Evolutionary conservation across 164 flowering plant genomes (phyloP).

Genomic region (Dillenia turbinata): DNA sequence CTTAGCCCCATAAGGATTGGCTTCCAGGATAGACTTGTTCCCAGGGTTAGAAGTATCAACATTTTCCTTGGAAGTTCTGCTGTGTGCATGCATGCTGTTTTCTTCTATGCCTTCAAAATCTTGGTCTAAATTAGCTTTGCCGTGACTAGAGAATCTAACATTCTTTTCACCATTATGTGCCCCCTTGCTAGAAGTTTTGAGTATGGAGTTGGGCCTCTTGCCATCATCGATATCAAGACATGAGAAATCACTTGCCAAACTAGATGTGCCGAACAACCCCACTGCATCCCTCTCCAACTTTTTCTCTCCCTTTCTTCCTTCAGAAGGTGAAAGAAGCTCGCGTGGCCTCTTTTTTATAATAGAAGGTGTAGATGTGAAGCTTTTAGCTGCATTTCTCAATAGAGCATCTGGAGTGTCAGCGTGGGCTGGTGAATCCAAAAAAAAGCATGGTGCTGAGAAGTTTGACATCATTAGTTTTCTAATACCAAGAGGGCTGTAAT

Average conservation of each 20-base stretch:
- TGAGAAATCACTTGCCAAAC: constrained; percentile 42
- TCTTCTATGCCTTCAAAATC: constrained; percentile 12
- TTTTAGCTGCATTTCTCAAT: constrained; percentile 83
- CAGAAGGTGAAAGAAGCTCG: constrained; percentile 76
- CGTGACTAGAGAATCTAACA: constrained; percentile 13
- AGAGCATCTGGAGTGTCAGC: constrained; percentile 71
- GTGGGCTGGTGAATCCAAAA: constrained; percentile 81
- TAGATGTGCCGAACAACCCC: constrained; percentile 27
- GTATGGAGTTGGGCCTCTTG: constrained; percentile 5
- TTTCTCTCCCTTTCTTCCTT: constrained; percentile 67
- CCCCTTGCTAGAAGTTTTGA: constrained; percentile 5
- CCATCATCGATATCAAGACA: constrained; percentile 45
- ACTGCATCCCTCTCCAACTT: constrained; percentile 42
- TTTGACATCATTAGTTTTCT: constrained; percentile 85
- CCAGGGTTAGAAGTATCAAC: constrained; percentile 4
- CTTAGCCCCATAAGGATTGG: constrained; percentile 8
- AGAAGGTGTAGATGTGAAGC: constrained; percentile 76
- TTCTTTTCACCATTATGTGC: constrained; percentile 9
- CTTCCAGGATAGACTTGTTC: constrained; percentile 7
- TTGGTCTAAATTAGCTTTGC: constrained; percentile 27
- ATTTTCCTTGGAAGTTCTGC: constrained; percentile 5
- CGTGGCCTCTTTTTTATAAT: constrained; percentile 84
- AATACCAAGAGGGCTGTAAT: constrained; percentile 94
- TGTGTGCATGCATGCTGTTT: too few species aligned
- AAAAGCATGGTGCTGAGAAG: constrained; percentile 61